These are phyloP conservation scores for Circinella umbellata DNA, from an alignment of 371 early-diverging fungal genomes.

Conservation along the genomic window DNA sequence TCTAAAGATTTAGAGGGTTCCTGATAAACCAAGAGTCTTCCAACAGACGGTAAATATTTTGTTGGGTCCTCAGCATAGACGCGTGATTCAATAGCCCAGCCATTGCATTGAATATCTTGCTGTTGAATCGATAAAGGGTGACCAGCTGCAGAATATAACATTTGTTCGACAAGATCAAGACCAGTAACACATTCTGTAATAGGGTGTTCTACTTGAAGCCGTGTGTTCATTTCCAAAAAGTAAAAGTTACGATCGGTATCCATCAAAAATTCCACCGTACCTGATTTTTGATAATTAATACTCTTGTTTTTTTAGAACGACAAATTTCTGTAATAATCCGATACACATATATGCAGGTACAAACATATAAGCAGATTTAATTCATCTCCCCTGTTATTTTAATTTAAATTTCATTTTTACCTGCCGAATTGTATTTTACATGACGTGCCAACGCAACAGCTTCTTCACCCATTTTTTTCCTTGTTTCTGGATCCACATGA, in stretches of 20 bases:
- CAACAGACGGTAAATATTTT: conserved; percentile 91
- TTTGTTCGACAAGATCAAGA: conserved; percentile 92
- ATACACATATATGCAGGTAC: too few species aligned
- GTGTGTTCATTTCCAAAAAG: conserved; percentile 91
- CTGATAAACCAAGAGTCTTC: conserved; percentile 56
- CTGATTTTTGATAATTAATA: not conserved
- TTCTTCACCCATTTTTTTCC: conserved; percentile 84
- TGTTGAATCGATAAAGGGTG: conserved; percentile 61
- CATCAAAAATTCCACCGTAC: conserved; percentile 81
- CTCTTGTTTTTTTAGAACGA: too few species aligned
- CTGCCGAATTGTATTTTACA: conserved; percentile 85
- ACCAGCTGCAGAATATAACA: conserved; percentile 82
- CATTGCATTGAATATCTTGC: conserved; percentile 66
- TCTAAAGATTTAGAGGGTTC: conserved; percentile 26
- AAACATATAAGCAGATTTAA: too few species aligned
- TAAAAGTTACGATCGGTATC: conserved; percentile 74
- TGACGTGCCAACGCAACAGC: conserved; percentile 81
- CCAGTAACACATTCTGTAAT: conserved; percentile 95
- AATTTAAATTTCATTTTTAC: conserved; percentile 31
- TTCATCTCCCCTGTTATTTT: too few species aligned
- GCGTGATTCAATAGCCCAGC: conserved; percentile 88
- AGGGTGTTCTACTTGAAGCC: conserved; percentile 96
- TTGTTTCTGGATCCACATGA: conserved; percentile 64
- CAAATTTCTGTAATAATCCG: too few species aligned
- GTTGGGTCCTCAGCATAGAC: conserved; percentile 93